Evolutionary conservation across 2,329 filamentous ascomycete genomes (phyloP).

Genomic region (Tolypocladium guangdongense): DNA sequence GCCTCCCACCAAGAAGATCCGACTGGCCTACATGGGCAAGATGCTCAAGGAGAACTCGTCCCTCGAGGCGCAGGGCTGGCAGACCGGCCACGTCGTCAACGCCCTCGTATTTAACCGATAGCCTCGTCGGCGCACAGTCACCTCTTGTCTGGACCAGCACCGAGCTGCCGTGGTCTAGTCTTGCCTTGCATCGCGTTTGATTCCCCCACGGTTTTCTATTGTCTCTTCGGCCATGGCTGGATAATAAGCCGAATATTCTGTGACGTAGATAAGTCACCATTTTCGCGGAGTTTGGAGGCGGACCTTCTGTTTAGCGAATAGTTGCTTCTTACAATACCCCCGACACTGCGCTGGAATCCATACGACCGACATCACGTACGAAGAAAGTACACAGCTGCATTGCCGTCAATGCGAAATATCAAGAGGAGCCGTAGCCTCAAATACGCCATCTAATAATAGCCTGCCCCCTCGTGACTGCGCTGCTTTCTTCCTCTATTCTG

Average conservation of each 20-base stretch:
- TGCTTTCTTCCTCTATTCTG: not conserved
- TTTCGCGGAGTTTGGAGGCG: not conserved
- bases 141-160: not conserved
- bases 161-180: not conserved
- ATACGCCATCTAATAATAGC: not conserved
- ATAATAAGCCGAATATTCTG: not conserved
- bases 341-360: not conserved
- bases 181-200: not conserved
- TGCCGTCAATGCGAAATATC: not conserved
- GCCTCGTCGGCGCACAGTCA: slow-evolving; percentile 2
- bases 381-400: not conserved
- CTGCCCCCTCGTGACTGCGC: not conserved
- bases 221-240: not conserved
- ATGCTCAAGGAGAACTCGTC: slow-evolving; percentile 59
- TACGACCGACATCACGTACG: not conserved
- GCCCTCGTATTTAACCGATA: slow-evolving; percentile 54
- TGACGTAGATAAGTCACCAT: not conserved
- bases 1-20: slow-evolving; percentile 45
- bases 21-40: slow-evolving; percentile 71
- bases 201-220: not conserved
- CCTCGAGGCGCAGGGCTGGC: slow-evolving; percentile 63
- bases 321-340: not conserved
- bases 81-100: slow-evolving; percentile 63
- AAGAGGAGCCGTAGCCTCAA: not conserved
- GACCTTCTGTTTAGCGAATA: not conserved